phyloP scores from a whole-genome alignment of 75 land plant genomes.

The Cupressus sempervirens region DNA sequence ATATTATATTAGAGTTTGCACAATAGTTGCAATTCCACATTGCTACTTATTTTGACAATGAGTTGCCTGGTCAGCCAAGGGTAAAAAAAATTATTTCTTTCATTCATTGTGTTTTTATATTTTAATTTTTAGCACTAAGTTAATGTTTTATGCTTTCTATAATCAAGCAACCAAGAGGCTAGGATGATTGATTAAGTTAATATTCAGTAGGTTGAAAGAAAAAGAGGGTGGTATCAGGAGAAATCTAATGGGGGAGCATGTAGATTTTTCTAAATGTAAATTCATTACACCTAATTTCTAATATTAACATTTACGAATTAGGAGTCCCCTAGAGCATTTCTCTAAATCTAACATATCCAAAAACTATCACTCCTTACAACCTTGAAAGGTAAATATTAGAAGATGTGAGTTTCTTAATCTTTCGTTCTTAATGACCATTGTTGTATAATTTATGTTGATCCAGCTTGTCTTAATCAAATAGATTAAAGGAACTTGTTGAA shows the following conservation, averaged over 20 bases:
- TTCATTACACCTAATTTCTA: constrained; percentile 98
- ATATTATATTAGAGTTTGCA: constrained; percentile 92
- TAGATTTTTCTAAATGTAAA: constrained; percentile 94
- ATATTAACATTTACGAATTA: constrained; percentile 90
- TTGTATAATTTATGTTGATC: too few species aligned
- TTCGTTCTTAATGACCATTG: too few species aligned
- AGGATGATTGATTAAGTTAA: too few species aligned
- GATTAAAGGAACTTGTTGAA: constrained; percentile 95
- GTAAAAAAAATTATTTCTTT: constrained; percentile 32
- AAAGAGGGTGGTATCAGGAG: too few species aligned
- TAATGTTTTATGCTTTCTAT: too few species aligned
- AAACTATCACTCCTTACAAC: too few species aligned
- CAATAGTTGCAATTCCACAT: constrained; percentile 92
- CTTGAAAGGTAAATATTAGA: too few species aligned
- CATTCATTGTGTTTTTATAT: constrained; percentile 14
- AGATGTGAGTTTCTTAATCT: too few species aligned
- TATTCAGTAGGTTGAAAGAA: too few species aligned
- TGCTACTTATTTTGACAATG: constrained; percentile 99
- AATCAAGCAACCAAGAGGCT: too few species aligned
- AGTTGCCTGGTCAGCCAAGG: constrained; percentile 98
- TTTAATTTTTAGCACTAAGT: too few species aligned
- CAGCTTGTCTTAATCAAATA: constrained; percentile 16
- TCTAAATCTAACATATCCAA: constrained; percentile 90
- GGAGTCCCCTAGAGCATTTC: constrained; percentile 99
- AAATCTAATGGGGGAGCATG: constrained; percentile 98